These are phyloP conservation scores for Nymphaea thermarum DNA, from an alignment of 164 flowering plant genomes.

Conservation along the genomic window DNA sequence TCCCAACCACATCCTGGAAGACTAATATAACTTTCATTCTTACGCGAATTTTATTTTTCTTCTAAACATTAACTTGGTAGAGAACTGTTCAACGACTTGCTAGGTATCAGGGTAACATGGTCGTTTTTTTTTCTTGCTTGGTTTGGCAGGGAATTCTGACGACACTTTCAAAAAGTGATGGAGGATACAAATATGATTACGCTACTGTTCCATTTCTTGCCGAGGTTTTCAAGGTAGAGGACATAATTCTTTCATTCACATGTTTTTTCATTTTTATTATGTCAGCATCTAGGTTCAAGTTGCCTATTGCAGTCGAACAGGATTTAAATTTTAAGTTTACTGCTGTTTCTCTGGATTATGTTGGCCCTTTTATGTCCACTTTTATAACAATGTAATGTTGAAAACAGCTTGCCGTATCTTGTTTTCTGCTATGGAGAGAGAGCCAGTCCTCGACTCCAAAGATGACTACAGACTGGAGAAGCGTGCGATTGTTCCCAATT, in stretches of 20 bases:
- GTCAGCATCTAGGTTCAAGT: background rate
- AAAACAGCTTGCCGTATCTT: slow-evolving; percentile 67
- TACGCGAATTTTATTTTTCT: too few relatives aligned
- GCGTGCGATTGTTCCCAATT: slow-evolving; percentile 62
- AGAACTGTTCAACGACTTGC: too few relatives aligned
- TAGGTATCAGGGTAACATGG: background rate
- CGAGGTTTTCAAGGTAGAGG: slow-evolving; percentile 77
- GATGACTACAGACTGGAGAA: slow-evolving; percentile 94
- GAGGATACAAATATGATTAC: slow-evolving; percentile 73
- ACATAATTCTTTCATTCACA: background rate
- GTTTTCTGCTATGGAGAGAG: slow-evolving; percentile 80
- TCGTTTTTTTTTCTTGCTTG: background rate
- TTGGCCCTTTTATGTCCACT: background rate
- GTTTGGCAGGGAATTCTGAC: slow-evolving; percentile 76
- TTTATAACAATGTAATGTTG: background rate
- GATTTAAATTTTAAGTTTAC: background rate
- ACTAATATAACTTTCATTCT: too few relatives aligned
- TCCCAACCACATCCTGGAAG: too few relatives aligned
- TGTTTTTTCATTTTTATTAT: background rate
- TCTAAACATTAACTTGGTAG: too few relatives aligned
- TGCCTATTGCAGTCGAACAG: background rate
- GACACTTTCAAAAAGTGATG: slow-evolving; percentile 76
- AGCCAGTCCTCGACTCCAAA: slow-evolving; percentile 34
- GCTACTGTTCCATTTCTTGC: slow-evolving; percentile 97
- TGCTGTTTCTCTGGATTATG: background rate